Evolutionary conservation across 345 rosid genomes (phyloP), one percentile per base, ranked within the genome.

Genomic region (Geranium brycei): DNA sequence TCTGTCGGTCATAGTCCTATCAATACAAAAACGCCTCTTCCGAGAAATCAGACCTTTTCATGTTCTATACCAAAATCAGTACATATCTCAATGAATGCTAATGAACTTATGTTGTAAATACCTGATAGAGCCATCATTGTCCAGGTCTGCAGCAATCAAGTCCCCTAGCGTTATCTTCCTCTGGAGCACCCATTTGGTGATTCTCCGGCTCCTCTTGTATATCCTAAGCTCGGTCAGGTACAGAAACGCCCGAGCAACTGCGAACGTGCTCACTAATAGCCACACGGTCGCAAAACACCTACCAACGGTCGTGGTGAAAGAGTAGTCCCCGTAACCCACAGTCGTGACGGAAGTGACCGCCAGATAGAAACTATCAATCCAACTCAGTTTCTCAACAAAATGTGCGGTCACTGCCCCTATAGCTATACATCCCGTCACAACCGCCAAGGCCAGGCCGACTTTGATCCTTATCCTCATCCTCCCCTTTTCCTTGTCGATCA

Each of bases 41-140:
- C 28, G 28, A 23, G 28, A 23, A 23, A 23, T 23, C 28, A 23
- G 28, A 23, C 28, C 1, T 23, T 23, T 23, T 23, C 28, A 23
- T 23, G 28, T 23, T 23, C 28, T 23, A 23, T 23, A 23, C 6
- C 47, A 38, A 38, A 38, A 38, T 38, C 47, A 38, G 47, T 38
- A 5, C 28, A 23, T 38, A 38, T 38, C 47, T 38, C 11, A 10
- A 38, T 38, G 47, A 10, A 38, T 38, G 47, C 47, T 38, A 38
- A 38, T 5, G 6, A 23, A 23, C 28, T 23, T 23, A 23, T 23
- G 28, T 23, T 35, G 10, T 35, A 7, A 60, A 23, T 82, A 87
- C 93, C 93, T 87, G 79, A 84, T 81, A 28, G 85, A 81, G 23
- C 87, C 89, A 59, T 84, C 87, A 19, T 84, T 74, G 51, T 87